Evolutionary conservation across 345 rosid species (phyloP).

Genomic region (Cardamine occulta): DNA sequence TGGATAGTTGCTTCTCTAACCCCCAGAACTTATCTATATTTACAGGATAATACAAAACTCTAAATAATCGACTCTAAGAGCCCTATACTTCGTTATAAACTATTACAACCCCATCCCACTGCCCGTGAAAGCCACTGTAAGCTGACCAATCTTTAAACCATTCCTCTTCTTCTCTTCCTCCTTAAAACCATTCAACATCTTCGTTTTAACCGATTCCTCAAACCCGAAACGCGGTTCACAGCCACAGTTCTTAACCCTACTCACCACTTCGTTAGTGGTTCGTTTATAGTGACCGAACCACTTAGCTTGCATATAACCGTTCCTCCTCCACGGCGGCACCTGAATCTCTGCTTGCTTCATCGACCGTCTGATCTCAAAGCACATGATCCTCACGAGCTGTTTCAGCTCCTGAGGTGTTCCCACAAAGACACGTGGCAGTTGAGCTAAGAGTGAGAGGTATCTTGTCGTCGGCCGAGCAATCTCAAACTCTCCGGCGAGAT

Average conservation of each 20-base stretch:
- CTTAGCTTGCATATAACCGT: constrained; percentile 75
- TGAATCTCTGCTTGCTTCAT: constrained; percentile 54
- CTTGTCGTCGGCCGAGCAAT: constrained; percentile 67
- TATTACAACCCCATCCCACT: not conserved
- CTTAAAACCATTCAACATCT: not conserved
- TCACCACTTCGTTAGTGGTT: constrained; percentile 51
- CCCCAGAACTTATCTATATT: constrained; percentile 26
- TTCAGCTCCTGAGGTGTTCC: constrained; percentile 61
- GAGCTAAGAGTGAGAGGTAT: constrained; percentile 49
- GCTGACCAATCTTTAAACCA: constrained; percentile 37
- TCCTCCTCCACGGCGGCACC: constrained; percentile 87
- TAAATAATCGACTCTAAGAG: not conserved
- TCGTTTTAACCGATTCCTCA: constrained; percentile 4
- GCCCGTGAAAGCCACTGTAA: constrained; percentile 35
- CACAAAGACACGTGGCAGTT: constrained; percentile 56
- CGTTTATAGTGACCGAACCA: constrained; percentile 77
- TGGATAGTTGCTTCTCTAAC: constrained; percentile 13
- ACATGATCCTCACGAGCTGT: constrained; percentile 67
- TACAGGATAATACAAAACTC: not conserved
- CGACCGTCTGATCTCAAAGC: constrained; percentile 57
- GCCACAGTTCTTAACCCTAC: constrained; percentile 31
- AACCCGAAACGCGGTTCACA: constrained; percentile 35
- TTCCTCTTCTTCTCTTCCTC: constrained; percentile 18
- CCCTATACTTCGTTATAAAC: not conserved
- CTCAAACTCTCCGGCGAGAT: constrained; percentile 58